These are phyloP conservation scores for Aspergillus bridgeri DNA, from an alignment of 495 filamentous ascomycete species.

Conservation along the genomic window DNA sequence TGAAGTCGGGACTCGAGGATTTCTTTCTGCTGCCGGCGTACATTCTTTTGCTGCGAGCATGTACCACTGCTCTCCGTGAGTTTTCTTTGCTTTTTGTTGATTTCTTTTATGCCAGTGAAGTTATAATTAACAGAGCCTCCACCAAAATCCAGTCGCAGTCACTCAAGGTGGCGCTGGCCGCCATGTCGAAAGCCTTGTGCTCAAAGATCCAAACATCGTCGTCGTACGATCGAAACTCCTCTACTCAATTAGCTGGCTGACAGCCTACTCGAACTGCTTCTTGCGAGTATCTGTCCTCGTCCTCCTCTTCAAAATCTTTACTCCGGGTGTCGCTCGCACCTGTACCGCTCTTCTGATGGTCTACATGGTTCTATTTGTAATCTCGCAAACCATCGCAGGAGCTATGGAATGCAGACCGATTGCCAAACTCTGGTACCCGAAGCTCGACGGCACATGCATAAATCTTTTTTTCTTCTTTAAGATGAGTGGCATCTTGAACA, in stretches of 20 bases:
- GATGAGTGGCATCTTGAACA: not conserved
- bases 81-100: too few relatives aligned
- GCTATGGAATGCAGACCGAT: constrained; percentile 1
- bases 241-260: not conserved
- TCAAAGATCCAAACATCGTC: not conserved
- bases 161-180: too few relatives aligned
- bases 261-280: not conserved
- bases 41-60: too few relatives aligned
- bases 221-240: not conserved
- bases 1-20: not conserved
- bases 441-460: not conserved
- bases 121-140: too few relatives aligned
- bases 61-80: too few relatives aligned
- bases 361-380: too few relatives aligned
- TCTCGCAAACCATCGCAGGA: too few relatives aligned
- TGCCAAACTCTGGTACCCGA: not conserved
- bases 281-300: not conserved
- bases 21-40: too few relatives aligned
- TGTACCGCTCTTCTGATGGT: not conserved
- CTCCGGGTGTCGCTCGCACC: not conserved
- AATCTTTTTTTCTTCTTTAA: not conserved
- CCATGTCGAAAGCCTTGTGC: too few relatives aligned
- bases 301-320: not conserved
- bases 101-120: too few relatives aligned
- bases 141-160: too few relatives aligned